Evolutionary conservation across 306 rosid species (phyloP), one percentile per base, ranked within the genome.

Genomic region (Calophaca sinica): DNA sequence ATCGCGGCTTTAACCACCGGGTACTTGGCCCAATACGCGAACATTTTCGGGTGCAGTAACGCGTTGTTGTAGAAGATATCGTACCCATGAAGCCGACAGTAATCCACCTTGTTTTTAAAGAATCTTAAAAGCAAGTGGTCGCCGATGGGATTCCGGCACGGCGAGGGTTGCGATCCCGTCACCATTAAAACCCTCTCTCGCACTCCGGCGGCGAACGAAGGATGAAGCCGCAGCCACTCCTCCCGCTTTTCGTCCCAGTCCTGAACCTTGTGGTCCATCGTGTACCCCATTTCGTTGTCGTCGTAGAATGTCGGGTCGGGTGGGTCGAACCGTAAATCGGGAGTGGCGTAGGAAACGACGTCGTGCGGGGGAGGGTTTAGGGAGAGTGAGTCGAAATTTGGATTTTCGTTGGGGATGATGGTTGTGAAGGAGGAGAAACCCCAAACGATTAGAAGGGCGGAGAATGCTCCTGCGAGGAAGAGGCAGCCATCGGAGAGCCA

Each of bases 41-140:
- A 74, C 98, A 94, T 94, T 9, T 83, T 55, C 0, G 88, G 94
- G 42, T 94, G 86, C 2, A 91, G 73, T n/a, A 89, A 35, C 0
- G 87, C 94, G 63, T 87, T 81, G 84, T 91, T 91, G 85, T 91
- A 94, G 70, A 88, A 87, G 32, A 91, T 73, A 35, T 90, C 91
- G 70, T 79, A 71, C 2, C 96, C 96, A 78, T 91, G 98, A 51
- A 88, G 35, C 20, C 97, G 80, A 6, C 89, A 83, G 79, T 94
- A 91, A 49, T 94, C 96, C 0, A 91, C 96, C 68, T 94, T 94
- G 88, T 94, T 94, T 78, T 88, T 94, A 83, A 88, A 88, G 72
- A 85, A 86, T 33, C 96, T 57, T 3, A 90, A 53, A 0, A 94
- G 84, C 0, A 90, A n/a, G 41, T 91, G 90, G 26, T 94, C 94